Percentiles rank a stretch among this genome's conserved stretches.
Evolutionary conservation across 208 protist genomes (phyloP).

Genomic region (Angomonas ambiguus): DNA sequence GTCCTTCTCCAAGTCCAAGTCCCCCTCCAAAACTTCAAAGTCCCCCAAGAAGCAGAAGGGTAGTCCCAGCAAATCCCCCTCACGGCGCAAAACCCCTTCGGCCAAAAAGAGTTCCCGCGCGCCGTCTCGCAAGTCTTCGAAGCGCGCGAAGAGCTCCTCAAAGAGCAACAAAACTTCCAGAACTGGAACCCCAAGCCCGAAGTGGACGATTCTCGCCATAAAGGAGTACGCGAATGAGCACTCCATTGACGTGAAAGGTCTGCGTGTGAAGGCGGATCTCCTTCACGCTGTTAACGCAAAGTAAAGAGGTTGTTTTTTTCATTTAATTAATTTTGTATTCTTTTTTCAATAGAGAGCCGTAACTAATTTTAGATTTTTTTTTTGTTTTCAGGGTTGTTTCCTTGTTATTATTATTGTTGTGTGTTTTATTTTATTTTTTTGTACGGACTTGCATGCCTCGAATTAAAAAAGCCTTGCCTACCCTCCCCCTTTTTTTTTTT

Average conservation of each 20-base stretch:
- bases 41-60: conserved; percentile 3
- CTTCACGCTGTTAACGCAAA: conserved; percentile 36
- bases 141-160: conserved; percentile 2
- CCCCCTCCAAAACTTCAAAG: neutral
- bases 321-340: neutral
- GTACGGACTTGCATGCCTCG: neutral
- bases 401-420: neutral
- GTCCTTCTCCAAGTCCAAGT: conserved; percentile 14
- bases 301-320: neutral
- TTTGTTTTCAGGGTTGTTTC: neutral
- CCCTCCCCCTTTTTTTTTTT: conserved; percentile 6
- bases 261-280: conserved; percentile 55
- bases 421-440: conserved; percentile 5
- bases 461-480: neutral
- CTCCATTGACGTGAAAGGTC: conserved; percentile 33
- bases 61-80: neutral
- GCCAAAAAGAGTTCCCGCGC: neutral
- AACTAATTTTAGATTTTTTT: neutral
- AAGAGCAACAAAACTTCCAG: conserved; percentile 10
- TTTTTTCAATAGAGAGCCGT: neutral
- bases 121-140: conserved; percentile 6
- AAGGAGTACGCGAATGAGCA: conserved; percentile 65
- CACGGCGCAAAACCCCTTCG: neutral
- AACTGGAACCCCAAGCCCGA: conserved; percentile 32
- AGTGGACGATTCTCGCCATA: conserved; percentile 62